phyloP scores from a whole-genome alignment of 805 yeast genomes.

The Yarrowia phangngaensis region DNA sequence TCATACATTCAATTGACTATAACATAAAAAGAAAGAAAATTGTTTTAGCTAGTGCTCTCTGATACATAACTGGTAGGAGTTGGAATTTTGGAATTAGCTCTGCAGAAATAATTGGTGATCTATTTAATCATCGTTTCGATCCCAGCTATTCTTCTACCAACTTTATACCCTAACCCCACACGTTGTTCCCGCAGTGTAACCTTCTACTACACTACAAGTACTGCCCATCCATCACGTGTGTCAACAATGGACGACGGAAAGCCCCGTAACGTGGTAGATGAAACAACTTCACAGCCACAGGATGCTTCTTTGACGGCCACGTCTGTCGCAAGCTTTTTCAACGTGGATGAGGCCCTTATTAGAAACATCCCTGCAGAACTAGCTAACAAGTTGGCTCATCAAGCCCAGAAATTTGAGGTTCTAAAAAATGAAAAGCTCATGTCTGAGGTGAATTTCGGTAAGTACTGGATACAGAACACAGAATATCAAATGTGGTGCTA shows the following conservation, averaged over 20 bases:
- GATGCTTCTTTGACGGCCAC: background rate
- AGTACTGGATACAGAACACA: too few species aligned
- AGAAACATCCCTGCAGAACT: slow-evolving; percentile 1
- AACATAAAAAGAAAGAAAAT: too few species aligned
- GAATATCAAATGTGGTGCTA: background rate
- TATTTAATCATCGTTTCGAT: too few species aligned
- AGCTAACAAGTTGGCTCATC: slow-evolving; percentile 5
- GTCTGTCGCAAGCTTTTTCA: slow-evolving; percentile 19
- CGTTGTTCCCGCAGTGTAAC: too few species aligned
- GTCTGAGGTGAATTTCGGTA: slow-evolving; percentile 33
- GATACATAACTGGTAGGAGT: too few species aligned
- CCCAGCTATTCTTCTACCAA: too few species aligned
- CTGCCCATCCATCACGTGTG: background rate
- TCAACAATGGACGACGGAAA: slow-evolving; percentile 14
- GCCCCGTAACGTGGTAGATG: background rate
- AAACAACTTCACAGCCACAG: background rate
- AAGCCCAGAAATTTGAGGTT: slow-evolving; percentile 33
- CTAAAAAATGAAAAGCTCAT: slow-evolving; percentile 33
- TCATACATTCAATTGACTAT: too few species aligned
- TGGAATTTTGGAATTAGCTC: too few species aligned
- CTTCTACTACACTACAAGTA: too few species aligned
- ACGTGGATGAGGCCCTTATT: slow-evolving; percentile 1
- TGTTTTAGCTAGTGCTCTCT: too few species aligned
- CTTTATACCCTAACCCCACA: slow-evolving; percentile 19
- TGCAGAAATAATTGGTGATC: too few species aligned